phyloP scores from a whole-genome alignment of 164 flowering plant genomes.

The Warburgia ugandensis region DNA sequence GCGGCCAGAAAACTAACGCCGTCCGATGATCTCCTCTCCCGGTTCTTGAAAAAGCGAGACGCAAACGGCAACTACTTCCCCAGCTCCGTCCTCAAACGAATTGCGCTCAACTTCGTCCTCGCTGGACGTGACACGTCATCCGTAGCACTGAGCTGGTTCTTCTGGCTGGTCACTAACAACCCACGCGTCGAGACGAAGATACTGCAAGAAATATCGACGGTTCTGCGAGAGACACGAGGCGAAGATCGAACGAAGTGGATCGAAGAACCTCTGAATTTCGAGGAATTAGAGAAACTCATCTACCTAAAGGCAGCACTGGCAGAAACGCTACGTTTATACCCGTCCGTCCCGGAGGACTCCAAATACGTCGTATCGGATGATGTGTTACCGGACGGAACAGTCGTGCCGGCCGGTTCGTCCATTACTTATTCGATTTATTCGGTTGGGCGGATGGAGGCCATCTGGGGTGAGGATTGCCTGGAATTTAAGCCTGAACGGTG shows the following conservation, averaged over 20 bases:
- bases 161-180: constrained; percentile 64
- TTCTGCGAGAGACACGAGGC: constrained; percentile 62
- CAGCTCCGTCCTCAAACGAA: constrained; percentile 42
- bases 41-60: constrained; percentile 70
- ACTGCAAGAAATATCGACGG: constrained; percentile 42
- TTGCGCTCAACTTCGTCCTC: constrained; percentile 82
- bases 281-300: constrained; percentile 64
- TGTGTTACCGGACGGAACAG: constrained; percentile 66
- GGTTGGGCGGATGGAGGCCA: constrained; percentile 67
- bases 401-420: constrained; percentile 65
- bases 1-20: constrained; percentile 44
- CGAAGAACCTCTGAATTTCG: constrained; percentile 60
- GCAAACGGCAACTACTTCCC: constrained; percentile 43
- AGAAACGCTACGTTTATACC: constrained; percentile 78
- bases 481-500: constrained; percentile 86
- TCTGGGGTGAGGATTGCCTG: constrained; percentile 87
- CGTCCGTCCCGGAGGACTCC: constrained; percentile 83
- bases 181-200: constrained; percentile 52
- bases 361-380: constrained; percentile 73
- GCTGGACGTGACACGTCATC: constrained; percentile 97
- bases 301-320: constrained; percentile 79
- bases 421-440: constrained; percentile 81
- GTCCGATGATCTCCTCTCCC: constrained; percentile 67
- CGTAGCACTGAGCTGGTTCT: constrained; percentile 90
- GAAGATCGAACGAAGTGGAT: constrained; percentile 38